Conservation (phyloP, 495 filamentous ascomycete species). For the Penicillium arizonense region DNA sequence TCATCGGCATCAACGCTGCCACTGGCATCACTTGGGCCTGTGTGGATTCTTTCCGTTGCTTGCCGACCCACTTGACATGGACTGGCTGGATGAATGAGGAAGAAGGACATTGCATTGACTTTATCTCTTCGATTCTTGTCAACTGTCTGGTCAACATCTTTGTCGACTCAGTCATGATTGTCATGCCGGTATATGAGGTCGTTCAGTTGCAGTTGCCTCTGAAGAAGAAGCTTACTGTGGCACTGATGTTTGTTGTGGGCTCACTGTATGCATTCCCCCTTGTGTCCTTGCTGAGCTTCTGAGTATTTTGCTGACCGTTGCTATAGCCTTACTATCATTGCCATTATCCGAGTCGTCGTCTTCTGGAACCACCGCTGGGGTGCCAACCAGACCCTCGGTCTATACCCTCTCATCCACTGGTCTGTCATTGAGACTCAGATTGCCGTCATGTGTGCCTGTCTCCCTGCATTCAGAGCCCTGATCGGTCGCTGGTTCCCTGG, state of each 20-base stretch:
- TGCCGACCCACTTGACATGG: slow-evolving; percentile 35
- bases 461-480: slow-evolving; percentile 22
- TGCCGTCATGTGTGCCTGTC: slow-evolving; percentile 29
- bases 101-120: slow-evolving; percentile 25
- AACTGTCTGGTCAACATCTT: slow-evolving; percentile 32
- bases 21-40: slow-evolving; percentile 32
- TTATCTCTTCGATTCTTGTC: slow-evolving; percentile 23
- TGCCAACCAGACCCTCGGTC: slow-evolving; percentile 23
- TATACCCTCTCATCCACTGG: slow-evolving; percentile 31
- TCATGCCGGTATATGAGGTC: slow-evolving; percentile 33
- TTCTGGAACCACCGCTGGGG: slow-evolving; percentile 28
- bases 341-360: slow-evolving; percentile 29
- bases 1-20: slow-evolving; percentile 31
- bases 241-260: slow-evolving; percentile 32
- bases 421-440: slow-evolving; percentile 33
- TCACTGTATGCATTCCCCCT: slow-evolving; percentile 19
- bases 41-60: slow-evolving; percentile 32
- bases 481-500: slow-evolving; percentile 8
- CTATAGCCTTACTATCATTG: slow-evolving; percentile 24
- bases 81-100: slow-evolving; percentile 23
- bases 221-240: slow-evolving; percentile 31
- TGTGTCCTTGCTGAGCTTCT: neutral
- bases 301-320: neutral
- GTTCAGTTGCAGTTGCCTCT: slow-evolving; percentile 26
- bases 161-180: slow-evolving; percentile 27